phyloP scores from a whole-genome alignment of 768 basidiomycete species.

The Sarcodon sp. region DNA sequence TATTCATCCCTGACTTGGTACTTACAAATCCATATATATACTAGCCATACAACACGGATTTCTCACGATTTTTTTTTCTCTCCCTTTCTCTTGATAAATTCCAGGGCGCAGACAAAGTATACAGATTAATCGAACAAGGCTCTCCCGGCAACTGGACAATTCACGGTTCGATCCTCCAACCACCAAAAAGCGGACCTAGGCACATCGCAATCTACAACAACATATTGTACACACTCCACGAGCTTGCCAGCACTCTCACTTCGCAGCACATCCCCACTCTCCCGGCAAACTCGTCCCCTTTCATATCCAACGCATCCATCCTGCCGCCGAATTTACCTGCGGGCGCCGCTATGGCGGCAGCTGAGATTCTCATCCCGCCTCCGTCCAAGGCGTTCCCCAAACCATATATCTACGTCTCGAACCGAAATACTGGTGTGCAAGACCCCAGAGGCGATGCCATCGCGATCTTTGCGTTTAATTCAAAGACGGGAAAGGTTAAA shows the following conservation, averaged over 20 bases:
- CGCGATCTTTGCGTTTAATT: conserved; percentile 41
- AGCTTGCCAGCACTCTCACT: conserved; percentile 41
- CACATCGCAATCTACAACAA: conserved; percentile 27
- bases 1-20: conserved; percentile 58
- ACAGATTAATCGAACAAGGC: conserved; percentile 39
- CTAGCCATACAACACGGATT: not conserved
- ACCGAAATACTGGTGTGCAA: conserved; percentile 41
- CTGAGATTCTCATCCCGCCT: conserved; percentile 49
- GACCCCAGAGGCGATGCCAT: conserved; percentile 50
- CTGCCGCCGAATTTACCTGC: conserved; percentile 22
- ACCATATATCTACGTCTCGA: conserved; percentile 53
- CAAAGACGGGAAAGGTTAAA: conserved; percentile 19
- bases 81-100: not conserved
- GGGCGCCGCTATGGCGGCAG: conserved; percentile 32
- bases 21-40: conserved; percentile 6
- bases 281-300: conserved; percentile 36
- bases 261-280: conserved; percentile 40
- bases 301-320: conserved; percentile 37
- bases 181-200: conserved; percentile 53
- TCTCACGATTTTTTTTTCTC: not conserved
- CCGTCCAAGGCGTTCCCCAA: conserved; percentile 30
- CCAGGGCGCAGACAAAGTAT: conserved; percentile 58
- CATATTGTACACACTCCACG: conserved; percentile 40
- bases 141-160: conserved; percentile 34
- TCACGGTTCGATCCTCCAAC: conserved; percentile 48